These are phyloP conservation scores for Hortaea sp. DNA, from an alignment of 2,329 filamentous ascomycete species.

Conservation along the genomic window DNA sequence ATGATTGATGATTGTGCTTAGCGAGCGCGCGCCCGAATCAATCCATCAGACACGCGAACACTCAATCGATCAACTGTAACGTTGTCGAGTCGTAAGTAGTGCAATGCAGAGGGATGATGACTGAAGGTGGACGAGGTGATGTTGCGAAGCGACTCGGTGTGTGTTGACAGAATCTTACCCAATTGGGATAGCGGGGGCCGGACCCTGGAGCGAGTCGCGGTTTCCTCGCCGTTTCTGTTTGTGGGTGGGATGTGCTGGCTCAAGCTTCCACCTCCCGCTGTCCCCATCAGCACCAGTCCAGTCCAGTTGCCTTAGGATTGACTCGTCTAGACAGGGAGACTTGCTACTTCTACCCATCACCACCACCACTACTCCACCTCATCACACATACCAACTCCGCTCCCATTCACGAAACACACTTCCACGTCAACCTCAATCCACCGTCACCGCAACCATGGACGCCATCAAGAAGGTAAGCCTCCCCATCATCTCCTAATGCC, in stretches of 20 bases:
- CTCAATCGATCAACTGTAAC: too few species aligned
- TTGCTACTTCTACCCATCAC: background rate
- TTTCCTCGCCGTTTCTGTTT: background rate
- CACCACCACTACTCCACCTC: background rate
- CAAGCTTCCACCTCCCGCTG: background rate
- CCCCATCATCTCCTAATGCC: slow-evolving; percentile 17
- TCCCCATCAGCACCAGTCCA: too few species aligned
- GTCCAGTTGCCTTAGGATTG: too few species aligned
- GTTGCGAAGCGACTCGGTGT: background rate
- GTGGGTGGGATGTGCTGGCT: background rate
- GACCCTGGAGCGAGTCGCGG: background rate
- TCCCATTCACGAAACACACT: background rate
- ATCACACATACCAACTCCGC: background rate
- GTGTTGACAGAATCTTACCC: background rate
- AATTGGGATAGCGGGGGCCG: background rate
- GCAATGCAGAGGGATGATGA: too few species aligned
- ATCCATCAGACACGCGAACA: too few species aligned
- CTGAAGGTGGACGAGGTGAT: background rate
- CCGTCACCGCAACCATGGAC: slow-evolving; percentile 26
- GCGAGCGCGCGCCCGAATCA: too few species aligned
- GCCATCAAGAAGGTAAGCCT: slow-evolving; percentile 33
- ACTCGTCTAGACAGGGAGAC: background rate
- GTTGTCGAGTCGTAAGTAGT: too few species aligned
- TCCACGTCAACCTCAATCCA: background rate
- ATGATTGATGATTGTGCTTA: slow-evolving; percentile 36